Evolutionary conservation across 805 yeast genomes (phyloP), one percentile per base, ranked within the genome.

Genomic region (Barnettozyma siamensis): DNA sequence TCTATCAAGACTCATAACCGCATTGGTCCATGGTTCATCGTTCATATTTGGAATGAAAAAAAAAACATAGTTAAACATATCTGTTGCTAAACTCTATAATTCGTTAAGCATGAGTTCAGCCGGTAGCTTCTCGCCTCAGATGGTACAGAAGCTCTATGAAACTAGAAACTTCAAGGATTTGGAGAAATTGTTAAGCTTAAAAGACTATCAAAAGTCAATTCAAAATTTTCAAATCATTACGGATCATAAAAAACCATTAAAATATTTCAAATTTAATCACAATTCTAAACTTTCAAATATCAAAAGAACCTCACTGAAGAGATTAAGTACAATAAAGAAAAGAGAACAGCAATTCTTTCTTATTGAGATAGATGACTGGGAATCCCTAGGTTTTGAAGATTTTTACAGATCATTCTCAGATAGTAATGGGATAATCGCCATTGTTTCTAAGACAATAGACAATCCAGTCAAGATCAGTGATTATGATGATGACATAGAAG

Each of bases 211-310:
- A 9, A 21, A 21, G 9, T 21, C 6, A 7, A 21, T 21, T 21
- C 24, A 21, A 7, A 21, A 21, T 21, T 6, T 21, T 21, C 24
- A 21, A 9, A 35, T 44, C n/a, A 33, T 44, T 10, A 37, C 46
- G 19, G 43, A 43, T 36, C 46, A 43, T 35, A 35, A 33, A 16
- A 37, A 37, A 11, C 42, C 41, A 17, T 19, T 41, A 13, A 41
- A 37, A 11, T 37, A 34, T 26, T 43, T 43, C 27, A 39, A 36
- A 26, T 33, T 33, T 7, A 17, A 17, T 4, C 32, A 32, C 27
- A 16, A n/a, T 18, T 11, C 29, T 26, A 5, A 11, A 8, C 29
- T 26, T 26, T 11, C n/a, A 11, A 24, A 19, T 9, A 8, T 15
- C 5, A 38, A 29, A 27, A 28, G 45, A 28, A 18, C 28, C 13